These are phyloP conservation scores for Bathelium albidoporum DNA, from an alignment of 495 filamentous ascomycete species.

Conservation along the genomic window DNA sequence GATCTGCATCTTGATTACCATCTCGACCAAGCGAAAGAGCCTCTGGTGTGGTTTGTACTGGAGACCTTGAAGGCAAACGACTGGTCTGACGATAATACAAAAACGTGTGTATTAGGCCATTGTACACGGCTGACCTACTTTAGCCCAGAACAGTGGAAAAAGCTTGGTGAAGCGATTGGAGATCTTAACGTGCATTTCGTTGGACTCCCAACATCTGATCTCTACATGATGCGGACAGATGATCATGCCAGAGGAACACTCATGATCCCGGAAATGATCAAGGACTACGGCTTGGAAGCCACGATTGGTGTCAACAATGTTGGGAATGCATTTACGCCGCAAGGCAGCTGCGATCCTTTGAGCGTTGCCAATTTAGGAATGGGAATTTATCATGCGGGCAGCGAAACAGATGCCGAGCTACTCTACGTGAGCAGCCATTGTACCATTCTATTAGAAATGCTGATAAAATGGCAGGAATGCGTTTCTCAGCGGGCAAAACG, in stretches of 20 bases:
- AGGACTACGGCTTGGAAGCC: constrained; percentile 46
- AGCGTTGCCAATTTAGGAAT: constrained; percentile 53
- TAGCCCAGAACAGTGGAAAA: constrained; percentile 37
- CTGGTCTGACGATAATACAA: constrained; percentile 36
- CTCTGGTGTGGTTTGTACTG: constrained; percentile 46
- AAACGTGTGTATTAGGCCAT: constrained; percentile 55
- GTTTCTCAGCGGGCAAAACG: constrained; percentile 47
- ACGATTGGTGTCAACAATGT: constrained; percentile 67
- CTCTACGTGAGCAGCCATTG: constrained; percentile 40
- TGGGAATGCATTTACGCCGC: constrained; percentile 68
- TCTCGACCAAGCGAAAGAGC: constrained; percentile 38
- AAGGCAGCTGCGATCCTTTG: constrained; percentile 61
- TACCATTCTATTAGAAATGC: not conserved
- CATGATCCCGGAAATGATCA: constrained; percentile 52
- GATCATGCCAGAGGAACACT: constrained; percentile 44
- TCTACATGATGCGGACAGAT: constrained; percentile 56
- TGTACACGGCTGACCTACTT: constrained; percentile 59
- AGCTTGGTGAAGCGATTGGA: constrained; percentile 36
- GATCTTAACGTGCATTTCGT: constrained; percentile 57
- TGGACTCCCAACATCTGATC: constrained; percentile 62
- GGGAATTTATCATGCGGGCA: constrained; percentile 59
- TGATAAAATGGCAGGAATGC: constrained; percentile 30
- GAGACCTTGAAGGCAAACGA: constrained; percentile 35
- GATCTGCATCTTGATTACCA: constrained; percentile 72
- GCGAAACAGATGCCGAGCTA: constrained; percentile 44